Percentiles rank a stretch among this genome's conserved stretches.
Evolutionary conservation across 2,329 filamentous ascomycete genomes (phyloP).

Genomic region (Calonectria montana): DNA sequence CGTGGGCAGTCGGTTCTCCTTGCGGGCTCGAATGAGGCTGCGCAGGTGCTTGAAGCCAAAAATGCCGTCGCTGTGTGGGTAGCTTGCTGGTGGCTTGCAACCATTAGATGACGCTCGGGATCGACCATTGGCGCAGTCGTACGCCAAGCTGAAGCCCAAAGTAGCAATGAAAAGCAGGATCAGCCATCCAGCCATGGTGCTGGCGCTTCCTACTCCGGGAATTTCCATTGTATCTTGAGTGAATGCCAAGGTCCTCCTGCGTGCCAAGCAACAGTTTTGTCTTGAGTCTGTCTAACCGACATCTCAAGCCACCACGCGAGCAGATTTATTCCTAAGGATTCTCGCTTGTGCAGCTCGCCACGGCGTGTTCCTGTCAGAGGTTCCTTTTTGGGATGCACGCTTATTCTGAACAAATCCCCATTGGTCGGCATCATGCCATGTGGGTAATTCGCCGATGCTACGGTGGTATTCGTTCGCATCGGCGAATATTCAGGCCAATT

Average conservation of each 20-base stretch:
- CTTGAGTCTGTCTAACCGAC: neutral
- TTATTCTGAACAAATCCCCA: neutral
- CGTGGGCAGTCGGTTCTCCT: constrained; percentile 5
- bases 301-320: neutral
- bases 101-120: neutral
- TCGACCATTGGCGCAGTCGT: neutral
- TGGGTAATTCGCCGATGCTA: neutral
- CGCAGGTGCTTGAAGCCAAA: neutral
- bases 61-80: constrained; percentile 11
- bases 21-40: neutral
- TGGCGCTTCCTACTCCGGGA: neutral
- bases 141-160: neutral
- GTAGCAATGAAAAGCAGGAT: neutral
- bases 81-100: neutral
- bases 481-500: neutral
- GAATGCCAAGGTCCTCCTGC: neutral
- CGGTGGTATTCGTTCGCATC: neutral
- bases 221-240: neutral
- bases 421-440: neutral
- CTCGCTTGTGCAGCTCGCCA: neutral
- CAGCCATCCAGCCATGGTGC: neutral
- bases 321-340: neutral
- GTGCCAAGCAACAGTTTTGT: neutral
- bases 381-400: neutral
- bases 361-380: neutral